Evolutionary conservation across 495 filamentous ascomycete genomes (phyloP), one percentile per base, ranked within the genome.

Genomic region (Staphylotrichum longicolle): DNA sequence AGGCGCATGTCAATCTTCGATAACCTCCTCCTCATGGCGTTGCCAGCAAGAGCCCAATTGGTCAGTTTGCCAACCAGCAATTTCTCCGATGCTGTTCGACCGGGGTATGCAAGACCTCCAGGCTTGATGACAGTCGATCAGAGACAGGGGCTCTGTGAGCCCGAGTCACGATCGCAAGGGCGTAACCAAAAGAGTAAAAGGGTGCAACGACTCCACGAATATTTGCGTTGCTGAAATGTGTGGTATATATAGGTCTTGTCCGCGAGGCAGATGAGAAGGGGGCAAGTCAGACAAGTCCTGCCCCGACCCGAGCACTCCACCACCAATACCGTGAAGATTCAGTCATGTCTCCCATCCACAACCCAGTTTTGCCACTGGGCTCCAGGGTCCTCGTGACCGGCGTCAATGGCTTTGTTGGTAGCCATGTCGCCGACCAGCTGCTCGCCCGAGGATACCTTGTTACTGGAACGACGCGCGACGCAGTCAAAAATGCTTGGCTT

Each of bases 381-480:
- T 40, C 51, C 4, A 39, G 35, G 51, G 20, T 53, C 53, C 72
- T 85, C 30, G 76, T 88, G 50, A 86, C 81, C 2, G 82, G 82
- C 12, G 77, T 70, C 10, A 83, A 77, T 57, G 82, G 83, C 54
- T 83, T 73, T 63, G 75, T 86, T 46, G 82, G 65, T 11, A 79
- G 75, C 35, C 78, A 85, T 44, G 64, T 84, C 27, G 73, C 75
- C 41, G 69, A 83, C 59, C 61, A 78, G 27, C 64, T 85, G 11
- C 75, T 85, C 6, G 55, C 67, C 27, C 66, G 71, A 6, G 81
- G 80, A 37, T 85, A 82, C 59, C 63, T 62, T 14, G 79, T 85
- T 7, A 74, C 78, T 34, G 82, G 82, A n/a, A 83, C 82, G 7
- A 71, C 75, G 14, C 77, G 83, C 27, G 59, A 70, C 11, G 51